Base-by-base conservation (phyloP, 1,284 basidiomycete genomes). In the Trametes versicolor region DNA sequence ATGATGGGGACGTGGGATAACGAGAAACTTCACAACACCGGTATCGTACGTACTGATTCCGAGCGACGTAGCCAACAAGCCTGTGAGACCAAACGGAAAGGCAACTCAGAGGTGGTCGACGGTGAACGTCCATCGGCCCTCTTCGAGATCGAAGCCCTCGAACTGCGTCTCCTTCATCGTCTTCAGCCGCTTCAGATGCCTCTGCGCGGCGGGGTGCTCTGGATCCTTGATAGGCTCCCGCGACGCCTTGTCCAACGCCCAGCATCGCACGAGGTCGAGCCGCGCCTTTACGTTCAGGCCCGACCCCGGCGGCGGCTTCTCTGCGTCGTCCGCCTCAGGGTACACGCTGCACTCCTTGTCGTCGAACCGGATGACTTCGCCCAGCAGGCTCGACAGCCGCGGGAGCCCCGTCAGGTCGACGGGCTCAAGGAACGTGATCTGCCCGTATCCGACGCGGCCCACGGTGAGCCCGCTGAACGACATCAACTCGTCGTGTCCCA, bases 281-380 rank as follows among this genome's bases (percentile, higher is more conserved):
- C 85, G 84, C 23, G 97, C 95, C 32, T 87, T 89, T 17, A 97
- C 94, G 74, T 99, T 99, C 64, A 99, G 83, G 15, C 97, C 98
- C 39, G 90, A 83, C 29, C 97, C 96, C 29, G 89, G 84, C 6
- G 88, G 85, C 1, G 94, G 93, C 74, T 96, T 95, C 75, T 95
- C 90, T 56, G 84, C 85, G 23, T 91, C 88, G 60, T 91, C 90
- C 62, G 87, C 89, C 69, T 98, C 95, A 2, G 96, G 96, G 78
- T 99, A 99, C 55, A 99, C 96, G 62, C 88, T 91, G 73, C 94
- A 94, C 77, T 98, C 95, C 81, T 94, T 94, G 76, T 95, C 91
- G 64, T 96, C 93, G 75, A 99, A 96, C 58, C 92, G 86, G 45
- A 99, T 89, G 66, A 96, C 85, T 62, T 91, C 88, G n/a, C 97